These are phyloP conservation scores for Lanmaoa pseudosensibilis DNA, from an alignment of 768 basidiomycete genomes.

Conservation along the genomic window DNA sequence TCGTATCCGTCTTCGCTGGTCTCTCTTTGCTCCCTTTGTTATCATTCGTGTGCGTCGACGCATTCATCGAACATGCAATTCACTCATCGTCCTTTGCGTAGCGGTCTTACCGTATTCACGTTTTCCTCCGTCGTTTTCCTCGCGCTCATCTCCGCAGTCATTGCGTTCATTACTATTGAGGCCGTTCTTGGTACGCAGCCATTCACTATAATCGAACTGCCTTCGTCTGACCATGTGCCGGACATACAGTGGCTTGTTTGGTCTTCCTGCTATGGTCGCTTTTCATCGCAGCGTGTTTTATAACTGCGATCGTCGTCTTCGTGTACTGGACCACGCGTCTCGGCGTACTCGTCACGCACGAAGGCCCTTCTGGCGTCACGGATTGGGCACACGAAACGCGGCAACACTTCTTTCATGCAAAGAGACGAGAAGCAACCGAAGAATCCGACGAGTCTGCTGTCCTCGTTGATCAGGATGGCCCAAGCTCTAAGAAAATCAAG, in stretches of 20 bases:
- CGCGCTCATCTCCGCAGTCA: slow-evolving; percentile 36
- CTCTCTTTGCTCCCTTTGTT: slow-evolving; percentile 37
- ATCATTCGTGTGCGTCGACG: slow-evolving; percentile 40
- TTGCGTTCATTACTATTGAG: slow-evolving; percentile 35
- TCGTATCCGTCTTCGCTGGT: slow-evolving; percentile 39
- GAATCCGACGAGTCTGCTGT: slow-evolving; percentile 28
- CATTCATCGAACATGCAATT: slow-evolving; percentile 8
- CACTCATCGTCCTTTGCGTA: slow-evolving; percentile 1
- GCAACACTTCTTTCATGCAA: slow-evolving; percentile 18
- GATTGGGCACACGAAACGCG: slow-evolving; percentile 33
- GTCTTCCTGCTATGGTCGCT: slow-evolving; percentile 34
- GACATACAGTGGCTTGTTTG: slow-evolving; percentile 34
- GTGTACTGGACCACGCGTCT: slow-evolving; percentile 38
- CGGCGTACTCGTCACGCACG: slow-evolving; percentile 33
- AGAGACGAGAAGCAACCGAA: slow-evolving; percentile 20
- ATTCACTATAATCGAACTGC: not conserved
- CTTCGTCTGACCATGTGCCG: not conserved
- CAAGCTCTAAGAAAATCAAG: slow-evolving; percentile 22
- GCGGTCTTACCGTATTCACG: slow-evolving; percentile 37
- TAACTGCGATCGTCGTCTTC: slow-evolving; percentile 31
- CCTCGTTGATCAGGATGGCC: slow-evolving; percentile 21
- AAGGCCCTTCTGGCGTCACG: slow-evolving; percentile 33
- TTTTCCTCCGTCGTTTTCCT: slow-evolving; percentile 37
- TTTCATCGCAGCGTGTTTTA: slow-evolving; percentile 34
- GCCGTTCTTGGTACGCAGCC: slow-evolving; percentile 26